These are phyloP conservation scores for Allantophomopsis cytisporea DNA, from an alignment of 2,329 filamentous ascomycete genomes.

Conservation along the genomic window DNA sequence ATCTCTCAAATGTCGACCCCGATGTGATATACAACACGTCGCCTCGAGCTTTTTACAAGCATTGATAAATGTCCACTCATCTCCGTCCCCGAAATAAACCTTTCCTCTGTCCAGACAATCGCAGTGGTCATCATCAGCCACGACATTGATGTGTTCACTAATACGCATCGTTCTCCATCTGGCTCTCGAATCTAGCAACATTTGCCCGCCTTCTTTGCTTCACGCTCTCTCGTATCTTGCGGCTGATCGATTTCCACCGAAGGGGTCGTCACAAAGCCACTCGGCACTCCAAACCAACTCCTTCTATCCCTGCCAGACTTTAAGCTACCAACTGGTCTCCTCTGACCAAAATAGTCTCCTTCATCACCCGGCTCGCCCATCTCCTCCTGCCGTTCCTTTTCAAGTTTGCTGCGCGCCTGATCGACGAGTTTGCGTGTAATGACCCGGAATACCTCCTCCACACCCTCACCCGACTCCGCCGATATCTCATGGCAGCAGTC, in stretches of 20 bases:
- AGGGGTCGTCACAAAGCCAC: constrained; percentile 8
- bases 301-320: constrained; percentile 45
- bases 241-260: not conserved
- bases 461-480: constrained; percentile 85
- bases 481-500: constrained; percentile 96
- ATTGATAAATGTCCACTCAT: too few species aligned
- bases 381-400: constrained; percentile 36
- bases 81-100: too few species aligned
- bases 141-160: too few species aligned
- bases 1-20: too few species aligned
- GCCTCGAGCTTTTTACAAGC: too few species aligned
- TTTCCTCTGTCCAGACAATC: too few species aligned
- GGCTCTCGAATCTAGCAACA: not conserved
- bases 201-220: not conserved
- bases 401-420: constrained; percentile 29
- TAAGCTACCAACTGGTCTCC: constrained; percentile 37
- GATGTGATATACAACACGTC: too few species aligned
- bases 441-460: constrained; percentile 91
- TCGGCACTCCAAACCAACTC: constrained; percentile 52
- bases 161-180: too few species aligned
- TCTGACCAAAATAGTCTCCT: constrained; percentile 29
- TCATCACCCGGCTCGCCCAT: constrained; percentile 9
- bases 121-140: too few species aligned
- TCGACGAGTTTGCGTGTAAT: constrained; percentile 77
- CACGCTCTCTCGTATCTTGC: not conserved